Conservation (phyloP, 495 filamentous ascomycete species). For the Cercophora newfieldiana region DNA sequence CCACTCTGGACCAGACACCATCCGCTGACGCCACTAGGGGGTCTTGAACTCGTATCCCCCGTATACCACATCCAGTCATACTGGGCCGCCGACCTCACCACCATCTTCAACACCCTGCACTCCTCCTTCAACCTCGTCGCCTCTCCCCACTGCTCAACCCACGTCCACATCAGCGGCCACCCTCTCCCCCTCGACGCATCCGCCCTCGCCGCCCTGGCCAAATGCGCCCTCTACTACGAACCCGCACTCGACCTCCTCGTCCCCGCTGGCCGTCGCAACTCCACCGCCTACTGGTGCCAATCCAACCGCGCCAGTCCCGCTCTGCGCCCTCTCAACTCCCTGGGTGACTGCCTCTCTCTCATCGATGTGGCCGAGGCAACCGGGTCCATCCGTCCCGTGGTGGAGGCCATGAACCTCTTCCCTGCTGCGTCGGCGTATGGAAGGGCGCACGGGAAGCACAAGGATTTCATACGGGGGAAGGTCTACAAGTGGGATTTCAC, state of each 20-base stretch:
- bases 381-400: constrained; percentile 1
- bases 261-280: constrained; percentile 14
- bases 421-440: constrained; percentile 21
- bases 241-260: constrained; percentile 29
- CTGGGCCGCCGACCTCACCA: constrained; percentile 24
- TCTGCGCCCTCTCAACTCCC: not conserved
- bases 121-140: constrained; percentile 12
- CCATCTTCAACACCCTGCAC: constrained; percentile 29
- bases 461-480: constrained; percentile 31
- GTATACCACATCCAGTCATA: constrained; percentile 22
- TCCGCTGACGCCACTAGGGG: constrained; percentile 15
- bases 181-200: constrained; percentile 14
- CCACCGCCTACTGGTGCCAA: constrained; percentile 28
- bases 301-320: constrained; percentile 24
- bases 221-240: constrained; percentile 33
- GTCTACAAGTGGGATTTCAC: constrained; percentile 37
- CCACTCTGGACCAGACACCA: not conserved
- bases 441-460: constrained; percentile 18
- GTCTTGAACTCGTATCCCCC: constrained; percentile 36
- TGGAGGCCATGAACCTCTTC: constrained; percentile 30
- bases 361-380: constrained; percentile 15
- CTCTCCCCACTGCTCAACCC: constrained; percentile 28
- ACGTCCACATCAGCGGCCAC: constrained; percentile 32
- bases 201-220: constrained; percentile 28
- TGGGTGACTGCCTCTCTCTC: constrained; percentile 14